phyloP scores from a whole-genome alignment of 495 filamentous ascomycete species.

The Glarea lozoyensis region DNA sequence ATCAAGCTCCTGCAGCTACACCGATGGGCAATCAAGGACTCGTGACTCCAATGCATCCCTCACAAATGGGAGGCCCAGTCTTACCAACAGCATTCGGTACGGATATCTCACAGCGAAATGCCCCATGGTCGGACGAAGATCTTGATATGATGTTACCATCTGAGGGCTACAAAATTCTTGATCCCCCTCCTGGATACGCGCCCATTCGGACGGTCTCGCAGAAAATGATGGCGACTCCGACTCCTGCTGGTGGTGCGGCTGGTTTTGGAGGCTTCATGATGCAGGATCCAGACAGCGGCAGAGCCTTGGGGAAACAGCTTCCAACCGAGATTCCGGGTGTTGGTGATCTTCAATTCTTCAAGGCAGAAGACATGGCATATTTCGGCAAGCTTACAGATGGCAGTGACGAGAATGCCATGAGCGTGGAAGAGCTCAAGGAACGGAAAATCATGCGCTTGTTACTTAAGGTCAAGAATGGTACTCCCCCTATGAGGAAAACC shows the following conservation, averaged over 20 bases:
- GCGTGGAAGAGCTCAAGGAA: conserved; percentile 93
- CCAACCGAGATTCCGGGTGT: conserved; percentile 97
- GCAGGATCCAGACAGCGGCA: conserved; percentile 82
- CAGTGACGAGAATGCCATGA: conserved; percentile 84
- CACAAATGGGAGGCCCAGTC: conserved; percentile 47
- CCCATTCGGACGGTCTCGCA: conserved; percentile 70
- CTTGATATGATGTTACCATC: conserved; percentile 84
- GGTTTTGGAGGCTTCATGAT: conserved; percentile 87
- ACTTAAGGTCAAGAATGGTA: conserved; percentile 98
- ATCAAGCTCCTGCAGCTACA: conserved; percentile 78
- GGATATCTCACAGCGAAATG: conserved; percentile 71
- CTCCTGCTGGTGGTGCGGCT: conserved; percentile 37
- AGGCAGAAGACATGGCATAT: conserved; percentile 97
- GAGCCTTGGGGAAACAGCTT: conserved; percentile 70
- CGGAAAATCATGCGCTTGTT: conserved; percentile 97
- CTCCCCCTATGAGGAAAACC: conserved; percentile 97
- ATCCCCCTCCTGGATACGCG: conserved; percentile 87
- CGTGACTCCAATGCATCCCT: conserved; percentile 79
- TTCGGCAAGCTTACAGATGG: conserved; percentile 97
- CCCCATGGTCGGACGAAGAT: conserved; percentile 82
- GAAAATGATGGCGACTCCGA: conserved; percentile 69
- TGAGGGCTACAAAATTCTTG: conserved; percentile 89
- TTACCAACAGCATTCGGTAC: conserved; percentile 62
- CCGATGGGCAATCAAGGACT: conserved; percentile 75
- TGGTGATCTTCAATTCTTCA: conserved; percentile 97